Evolutionary conservation across 768 basidiomycete species (phyloP), one percentile per base, ranked within the genome.

Genomic region (Rubroboletus satanas): DNA sequence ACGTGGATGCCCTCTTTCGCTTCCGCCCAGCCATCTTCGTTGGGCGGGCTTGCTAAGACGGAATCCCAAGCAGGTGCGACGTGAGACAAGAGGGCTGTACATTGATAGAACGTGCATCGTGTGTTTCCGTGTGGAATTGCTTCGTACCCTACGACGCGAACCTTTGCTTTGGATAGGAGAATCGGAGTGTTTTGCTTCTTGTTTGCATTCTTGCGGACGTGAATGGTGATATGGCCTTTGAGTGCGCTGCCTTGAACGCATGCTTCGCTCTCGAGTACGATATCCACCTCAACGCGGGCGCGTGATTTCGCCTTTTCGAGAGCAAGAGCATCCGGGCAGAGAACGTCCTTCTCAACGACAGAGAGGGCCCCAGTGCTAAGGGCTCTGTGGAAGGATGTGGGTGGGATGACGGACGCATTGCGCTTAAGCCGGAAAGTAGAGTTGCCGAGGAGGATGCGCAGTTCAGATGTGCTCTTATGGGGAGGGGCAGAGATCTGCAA

Each of bases 91-190:
- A 75, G 69, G 9, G 78, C 74, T 7, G 86, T 83, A 66, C 80
- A 81, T 61, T 93, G 90, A 66, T 89, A 95, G 71, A 97, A 96
- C 12, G 87, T 84, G 66, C 89, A 83, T 15, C 86, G 77, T n/a
- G 79, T 76, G 26, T 79, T 76, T 51, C 80, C 74, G 44, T 78
- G 74, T 0, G 80, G 74, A 41, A 83, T 77, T 41, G 82, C 84
- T 73, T 96, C 94, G 66, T 93, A 93, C 5, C 94, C 93, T 49
- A 95, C 79, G 21, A 94, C 77, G 54, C 92, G 77, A 32, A 95
- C 69, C 74, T 93, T 95, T 5, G 84, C 90, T 36, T 79, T 83
- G 37, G 84, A 84, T 14, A 96, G 70, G 60, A 83, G 73, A 4
- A 92, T 66, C n/a, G 81, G 74, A 2, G 78, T 67, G 2, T 43